phyloP scores from a whole-genome alignment of 2,329 filamentous ascomycete genomes.

The Pyricularia sp. region DNA sequence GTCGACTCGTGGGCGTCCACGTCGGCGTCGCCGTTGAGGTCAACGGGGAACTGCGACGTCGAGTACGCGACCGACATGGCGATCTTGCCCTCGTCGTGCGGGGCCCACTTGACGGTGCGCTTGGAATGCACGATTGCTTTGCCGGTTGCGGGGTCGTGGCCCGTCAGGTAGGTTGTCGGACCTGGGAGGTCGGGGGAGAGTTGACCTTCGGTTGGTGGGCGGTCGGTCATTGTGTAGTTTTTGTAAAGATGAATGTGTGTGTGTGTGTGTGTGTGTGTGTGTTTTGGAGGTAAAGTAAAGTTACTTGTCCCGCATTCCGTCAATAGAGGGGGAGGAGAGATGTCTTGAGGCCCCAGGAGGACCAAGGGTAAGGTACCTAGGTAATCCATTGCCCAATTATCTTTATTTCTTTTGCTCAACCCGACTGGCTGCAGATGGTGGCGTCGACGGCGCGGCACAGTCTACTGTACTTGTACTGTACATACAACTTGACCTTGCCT shows the following conservation, averaged over 20 bases:
- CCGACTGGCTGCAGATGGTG: neutral
- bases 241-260: neutral
- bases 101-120: slow-evolving; percentile 9
- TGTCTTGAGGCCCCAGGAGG: neutral
- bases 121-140: slow-evolving; percentile 11
- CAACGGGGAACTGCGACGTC: slow-evolving; percentile 10
- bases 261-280: neutral
- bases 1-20: slow-evolving; percentile 10
- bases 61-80: slow-evolving; percentile 13
- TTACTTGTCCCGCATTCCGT: neutral
- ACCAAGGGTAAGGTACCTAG: too few relatives aligned
- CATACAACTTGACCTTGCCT: neutral
- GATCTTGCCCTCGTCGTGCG: slow-evolving; percentile 9
- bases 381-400: too few relatives aligned
- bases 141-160: slow-evolving; percentile 9
- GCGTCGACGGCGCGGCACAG: neutral
- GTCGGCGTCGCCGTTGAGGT: slow-evolving; percentile 12
- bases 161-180: slow-evolving; percentile 10
- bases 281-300: neutral
- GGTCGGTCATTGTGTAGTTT: neutral
- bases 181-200: slow-evolving; percentile 8
- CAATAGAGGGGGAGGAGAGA: neutral
- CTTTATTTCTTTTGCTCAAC: neutral
- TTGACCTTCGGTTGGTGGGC: slow-evolving; percentile 7
- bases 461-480: neutral